Evolutionary conservation across 2,329 filamentous ascomycete genomes (phyloP).

Genomic region (Graphilbum fragrans): DNA sequence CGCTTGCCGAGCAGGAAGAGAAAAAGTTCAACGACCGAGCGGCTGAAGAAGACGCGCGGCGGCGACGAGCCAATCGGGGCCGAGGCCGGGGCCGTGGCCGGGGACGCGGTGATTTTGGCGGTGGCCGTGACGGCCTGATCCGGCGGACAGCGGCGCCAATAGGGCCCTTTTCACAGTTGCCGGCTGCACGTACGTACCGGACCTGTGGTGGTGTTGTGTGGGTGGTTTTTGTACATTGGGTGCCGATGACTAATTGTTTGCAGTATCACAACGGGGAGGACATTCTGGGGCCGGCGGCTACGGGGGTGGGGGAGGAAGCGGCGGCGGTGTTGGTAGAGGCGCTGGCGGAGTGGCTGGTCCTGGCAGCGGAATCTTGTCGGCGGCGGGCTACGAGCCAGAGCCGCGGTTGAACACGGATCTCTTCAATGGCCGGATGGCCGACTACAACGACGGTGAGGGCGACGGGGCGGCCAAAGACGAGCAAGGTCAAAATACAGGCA

Average conservation of each 20-base stretch:
- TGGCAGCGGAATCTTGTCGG: background rate
- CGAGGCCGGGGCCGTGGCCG: conserved; percentile 16
- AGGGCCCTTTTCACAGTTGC: conserved; percentile 22
- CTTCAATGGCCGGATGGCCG: conserved; percentile 29
- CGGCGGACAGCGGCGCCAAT: conserved; percentile 18
- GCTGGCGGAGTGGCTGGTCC: background rate
- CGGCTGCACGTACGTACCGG: conserved; percentile 14
- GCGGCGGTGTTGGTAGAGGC: conserved; percentile 6
- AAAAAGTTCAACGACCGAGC: conserved; percentile 16
- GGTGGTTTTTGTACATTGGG: conserved; percentile 3
- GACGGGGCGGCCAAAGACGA: conserved; percentile 27
- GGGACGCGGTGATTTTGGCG: conserved; percentile 14
- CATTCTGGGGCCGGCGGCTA: conserved; percentile 15
- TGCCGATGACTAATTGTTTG: background rate
- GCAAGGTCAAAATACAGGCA: conserved; percentile 16
- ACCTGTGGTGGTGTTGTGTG: background rate
- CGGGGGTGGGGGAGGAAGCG: too few relatives aligned
- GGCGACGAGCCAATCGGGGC: conserved; percentile 12
- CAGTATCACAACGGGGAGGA: background rate
- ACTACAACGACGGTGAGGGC: conserved; percentile 26
- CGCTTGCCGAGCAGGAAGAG: conserved; percentile 21
- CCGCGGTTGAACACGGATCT: conserved; percentile 44
- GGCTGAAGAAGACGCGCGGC: conserved; percentile 18
- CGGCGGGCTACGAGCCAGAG: conserved; percentile 22
- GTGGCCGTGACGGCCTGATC: conserved; percentile 14